Base-by-base conservation (phyloP, 139 green algal species). In the Desmodesmus armatus region DNA sequence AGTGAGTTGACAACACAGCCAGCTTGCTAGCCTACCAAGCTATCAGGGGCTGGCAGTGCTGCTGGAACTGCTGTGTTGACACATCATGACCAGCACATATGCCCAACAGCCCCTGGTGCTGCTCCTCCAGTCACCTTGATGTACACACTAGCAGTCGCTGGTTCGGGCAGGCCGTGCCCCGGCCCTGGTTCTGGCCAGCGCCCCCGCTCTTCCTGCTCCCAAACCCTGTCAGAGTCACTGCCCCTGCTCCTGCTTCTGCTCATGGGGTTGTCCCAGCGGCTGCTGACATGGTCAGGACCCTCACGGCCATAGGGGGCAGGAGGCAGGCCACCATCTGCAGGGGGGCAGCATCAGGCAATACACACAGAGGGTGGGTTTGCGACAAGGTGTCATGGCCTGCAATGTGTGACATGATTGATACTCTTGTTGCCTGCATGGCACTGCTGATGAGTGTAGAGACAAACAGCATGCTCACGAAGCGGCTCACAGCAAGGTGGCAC, bases 91-190 rank as follows among this genome's bases (percentile, higher is more conserved):
- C 40, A 19, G 31, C 43, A 75, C 37, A 49, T 33, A 49, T 33
- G 27, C 33, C 6, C 53, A 39, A 15, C 4, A 55, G 27, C 25
- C 39, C n/a, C n/a, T n/a, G n/a, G n/a, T n/a, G n/a, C n/a, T 39
- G 40, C 31, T 11, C 7, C 29, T 35, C 7, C 73, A 71, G 39
- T 43, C 78, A 74, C 78, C 78, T 84, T 84, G 39, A 84, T 71
- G 49, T 76, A 76, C 19, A 84, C 47, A 62, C 78, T 84, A 15
- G 78, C 60, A 19, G 29, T 74, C 35, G 78, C 17, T 27, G 29
- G 37, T 62, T 76, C 60, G 19, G 5, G n/a, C 2, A 33, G 60
- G 6, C 25, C 11, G 9, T 9, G 21, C 27, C 43, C 39, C 9
- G 29, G 35, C 27, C 33, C 23, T 3, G 25, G 49, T 2, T 84